Percentiles rank a stretch among this genome's conserved stretches.
Conservation (phyloP, 768 basidiomycete genomes). For the Boletus bicolor region DNA sequence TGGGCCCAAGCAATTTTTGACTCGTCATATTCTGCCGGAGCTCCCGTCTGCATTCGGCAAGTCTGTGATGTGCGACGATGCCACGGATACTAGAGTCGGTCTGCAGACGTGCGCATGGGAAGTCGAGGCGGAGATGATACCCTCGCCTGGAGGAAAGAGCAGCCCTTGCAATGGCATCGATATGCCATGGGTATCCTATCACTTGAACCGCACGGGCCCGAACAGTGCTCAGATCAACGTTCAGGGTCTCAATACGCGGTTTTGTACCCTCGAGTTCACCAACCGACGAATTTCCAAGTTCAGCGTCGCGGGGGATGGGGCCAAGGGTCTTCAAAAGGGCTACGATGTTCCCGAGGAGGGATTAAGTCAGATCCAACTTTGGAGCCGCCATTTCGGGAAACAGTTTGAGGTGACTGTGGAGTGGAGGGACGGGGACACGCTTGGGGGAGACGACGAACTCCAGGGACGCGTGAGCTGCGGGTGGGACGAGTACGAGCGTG, state of each 20-base stretch:
- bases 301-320: constrained; percentile 36
- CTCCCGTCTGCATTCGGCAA: constrained; percentile 50
- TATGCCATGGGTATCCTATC: constrained; percentile 43
- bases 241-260: constrained; percentile 57
- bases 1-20: constrained; percentile 43
- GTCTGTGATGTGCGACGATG: constrained; percentile 32
- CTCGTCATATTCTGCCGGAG: constrained; percentile 41
- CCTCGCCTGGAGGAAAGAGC: constrained; percentile 36
- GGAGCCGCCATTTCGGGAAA: constrained; percentile 59
- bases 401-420: constrained; percentile 52
- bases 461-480: constrained; percentile 55
- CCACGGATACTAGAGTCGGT: constrained; percentile 27
- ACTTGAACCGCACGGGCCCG: constrained; percentile 38
- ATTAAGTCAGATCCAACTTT: constrained; percentile 46
- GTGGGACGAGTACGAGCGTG: constrained; percentile 68
- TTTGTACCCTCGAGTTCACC: constrained; percentile 60
- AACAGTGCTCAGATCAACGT: constrained; percentile 49
- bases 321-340: constrained; percentile 39
- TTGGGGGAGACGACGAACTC: constrained; percentile 10
- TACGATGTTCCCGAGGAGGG: constrained; percentile 38
- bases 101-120: constrained; percentile 51
- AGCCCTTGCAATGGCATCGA: not conserved
- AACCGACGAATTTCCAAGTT: constrained; percentile 41
- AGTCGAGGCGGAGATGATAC: constrained; percentile 32
- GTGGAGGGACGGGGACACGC: constrained; percentile 35